Conservation (phyloP, 1,139 yeast species). For the Candida frijolesensis region DNA sequence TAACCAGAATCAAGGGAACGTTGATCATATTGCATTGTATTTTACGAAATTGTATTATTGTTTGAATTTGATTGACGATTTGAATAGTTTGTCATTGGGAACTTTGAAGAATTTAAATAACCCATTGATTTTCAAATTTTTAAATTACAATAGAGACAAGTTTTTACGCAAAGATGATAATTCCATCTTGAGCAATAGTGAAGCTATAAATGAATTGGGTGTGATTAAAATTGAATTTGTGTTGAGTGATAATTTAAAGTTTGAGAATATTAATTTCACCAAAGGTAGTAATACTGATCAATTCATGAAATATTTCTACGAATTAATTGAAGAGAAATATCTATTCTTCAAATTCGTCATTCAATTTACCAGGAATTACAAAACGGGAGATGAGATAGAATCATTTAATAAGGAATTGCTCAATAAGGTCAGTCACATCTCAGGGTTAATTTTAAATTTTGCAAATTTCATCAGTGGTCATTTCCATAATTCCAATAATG, state of each 20-base stretch:
- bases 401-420: constrained; percentile 18
- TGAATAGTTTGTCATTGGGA: constrained; percentile 62
- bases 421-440: constrained; percentile 34
- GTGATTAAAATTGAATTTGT: constrained; percentile 17
- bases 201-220: constrained; percentile 21
- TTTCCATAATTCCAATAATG: constrained; percentile 10
- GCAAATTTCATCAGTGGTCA: constrained; percentile 25
- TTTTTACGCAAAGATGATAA: constrained; percentile 11
- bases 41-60: constrained; percentile 54
- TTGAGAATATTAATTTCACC: constrained; percentile 4
- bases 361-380: constrained; percentile 1
- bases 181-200: constrained; percentile 7
- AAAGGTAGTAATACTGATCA: constrained; percentile 2
- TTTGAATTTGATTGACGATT: constrained; percentile 53
- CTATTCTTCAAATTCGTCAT: constrained; percentile 10
- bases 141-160: constrained; percentile 14
- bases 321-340: constrained; percentile 23
- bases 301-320: constrained; percentile 10
- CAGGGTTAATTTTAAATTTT: constrained; percentile 39
- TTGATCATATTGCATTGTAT: constrained; percentile 42
- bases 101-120: constrained; percentile 41
- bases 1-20: constrained; percentile 18
- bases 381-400: constrained; percentile 1
- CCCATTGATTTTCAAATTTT: constrained; percentile 19
- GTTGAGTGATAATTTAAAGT: constrained; percentile 10